Conservation (phyloP, 2,329 filamentous ascomycete genomes). For the Penicillium verrucosum region DNA sequence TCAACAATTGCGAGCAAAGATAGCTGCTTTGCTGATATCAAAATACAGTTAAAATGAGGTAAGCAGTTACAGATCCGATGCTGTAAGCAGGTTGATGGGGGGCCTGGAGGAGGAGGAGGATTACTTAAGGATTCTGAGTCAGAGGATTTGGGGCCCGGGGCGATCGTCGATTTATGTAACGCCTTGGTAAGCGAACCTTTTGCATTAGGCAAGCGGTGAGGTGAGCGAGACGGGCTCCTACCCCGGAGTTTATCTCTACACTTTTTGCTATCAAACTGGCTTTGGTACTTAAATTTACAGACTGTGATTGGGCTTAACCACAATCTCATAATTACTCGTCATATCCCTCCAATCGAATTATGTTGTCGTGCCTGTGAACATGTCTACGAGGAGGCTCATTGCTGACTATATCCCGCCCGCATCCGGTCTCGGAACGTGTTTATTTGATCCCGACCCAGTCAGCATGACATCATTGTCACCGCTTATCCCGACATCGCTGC, state of each 20-base stretch:
- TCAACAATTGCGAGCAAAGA: conserved; percentile 5
- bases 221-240: not conserved
- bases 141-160: not conserved
- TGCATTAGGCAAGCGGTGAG: not conserved
- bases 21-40: conserved; percentile 13
- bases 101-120: conserved; percentile 8
- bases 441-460: not conserved
- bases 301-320: not conserved
- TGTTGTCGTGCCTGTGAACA: not conserved
- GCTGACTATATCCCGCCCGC: conserved; percentile 1
- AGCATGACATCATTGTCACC: not conserved
- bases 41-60: conserved; percentile 24
- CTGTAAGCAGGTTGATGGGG: conserved; percentile 33
- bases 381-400: not conserved
- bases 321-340: not conserved
- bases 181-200: conserved; percentile 1
- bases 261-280: not conserved
- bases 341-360: not conserved
- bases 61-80: conserved; percentile 28
- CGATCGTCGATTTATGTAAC: conserved; percentile 7
- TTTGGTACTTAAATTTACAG: not conserved
- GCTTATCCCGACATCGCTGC: not conserved
- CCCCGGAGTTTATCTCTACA: not conserved
- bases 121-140: conserved; percentile 23
- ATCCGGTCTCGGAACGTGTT: not conserved